A percentile compares a stretch with the other conserved stretches of the same genome.
Conservation (phyloP, 257 asterid species). For the Nicotiana tabacum region DNA sequence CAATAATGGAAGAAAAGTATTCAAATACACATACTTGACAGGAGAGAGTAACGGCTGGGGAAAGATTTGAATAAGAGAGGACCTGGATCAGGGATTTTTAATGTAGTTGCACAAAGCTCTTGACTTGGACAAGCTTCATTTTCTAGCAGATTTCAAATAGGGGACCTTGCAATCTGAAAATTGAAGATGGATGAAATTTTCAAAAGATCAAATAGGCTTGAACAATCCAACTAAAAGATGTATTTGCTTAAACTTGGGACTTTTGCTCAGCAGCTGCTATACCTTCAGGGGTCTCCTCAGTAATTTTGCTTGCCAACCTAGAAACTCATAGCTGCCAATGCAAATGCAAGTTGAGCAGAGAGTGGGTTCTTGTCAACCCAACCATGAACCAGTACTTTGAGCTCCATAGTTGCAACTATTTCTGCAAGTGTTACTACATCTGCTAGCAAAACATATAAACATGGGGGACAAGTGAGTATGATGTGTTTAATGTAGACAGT, state of each 20-base stretch:
- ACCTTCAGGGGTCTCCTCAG: neutral
- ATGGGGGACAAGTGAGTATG: neutral
- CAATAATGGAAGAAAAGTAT: too few species aligned
- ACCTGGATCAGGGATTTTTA: neutral
- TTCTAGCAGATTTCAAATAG: neutral
- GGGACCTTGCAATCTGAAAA: neutral
- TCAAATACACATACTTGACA: too few species aligned
- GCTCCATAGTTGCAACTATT: neutral
- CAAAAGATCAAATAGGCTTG: neutral
- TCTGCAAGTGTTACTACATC: neutral
- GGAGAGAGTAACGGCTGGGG: neutral
- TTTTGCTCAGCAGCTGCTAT: neutral
- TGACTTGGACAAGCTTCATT: neutral
- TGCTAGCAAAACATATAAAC: neutral
- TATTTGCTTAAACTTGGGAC: neutral
- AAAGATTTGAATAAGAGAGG: neutral
- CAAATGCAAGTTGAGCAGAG: neutral
- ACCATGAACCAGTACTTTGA: neutral
- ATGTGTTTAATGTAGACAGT: neutral
- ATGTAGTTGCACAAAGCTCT: neutral
- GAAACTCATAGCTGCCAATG: neutral
- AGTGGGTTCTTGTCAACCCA: neutral
- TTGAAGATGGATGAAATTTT: neutral
- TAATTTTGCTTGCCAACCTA: neutral
- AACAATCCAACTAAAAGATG: neutral